Evolutionary conservation across 257 asterid species (phyloP).

Genomic region (Solanum microdontum): DNA sequence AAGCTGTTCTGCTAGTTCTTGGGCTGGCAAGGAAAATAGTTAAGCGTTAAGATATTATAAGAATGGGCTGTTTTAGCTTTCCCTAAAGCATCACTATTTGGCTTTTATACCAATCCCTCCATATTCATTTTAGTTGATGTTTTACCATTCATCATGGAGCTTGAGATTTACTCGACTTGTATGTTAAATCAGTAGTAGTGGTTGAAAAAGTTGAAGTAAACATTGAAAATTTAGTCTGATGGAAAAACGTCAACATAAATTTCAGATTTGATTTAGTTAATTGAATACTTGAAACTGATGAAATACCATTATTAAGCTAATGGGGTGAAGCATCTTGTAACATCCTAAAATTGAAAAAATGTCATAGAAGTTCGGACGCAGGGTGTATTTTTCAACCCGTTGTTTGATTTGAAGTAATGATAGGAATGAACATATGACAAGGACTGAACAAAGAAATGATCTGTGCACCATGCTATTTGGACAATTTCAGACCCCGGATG

Average conservation of each 20-base stretch:
- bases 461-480: neutral
- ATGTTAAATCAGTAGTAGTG: neutral
- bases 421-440: neutral
- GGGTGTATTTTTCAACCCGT: neutral
- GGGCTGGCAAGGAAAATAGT: slow-evolving; percentile 36
- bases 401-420: neutral
- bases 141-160: neutral
- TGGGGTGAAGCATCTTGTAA: neutral
- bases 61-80: slow-evolving; percentile 6
- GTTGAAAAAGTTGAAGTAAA: neutral
- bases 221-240: neutral
- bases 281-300: neutral
- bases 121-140: neutral
- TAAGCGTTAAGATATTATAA: neutral
- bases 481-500: neutral
- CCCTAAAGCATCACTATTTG: neutral
- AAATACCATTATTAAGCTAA: neutral
- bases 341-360: neutral
- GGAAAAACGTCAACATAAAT: neutral
- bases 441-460: neutral
- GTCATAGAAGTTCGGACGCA: neutral
- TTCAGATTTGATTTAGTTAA: neutral
- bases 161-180: neutral
- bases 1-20: slow-evolving; percentile 57
- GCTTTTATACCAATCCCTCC: neutral